Evolutionary conservation across 1,284 basidiomycete genomes (phyloP), one percentile per base, ranked within the genome.

Genomic region (Malassezia equina): DNA sequence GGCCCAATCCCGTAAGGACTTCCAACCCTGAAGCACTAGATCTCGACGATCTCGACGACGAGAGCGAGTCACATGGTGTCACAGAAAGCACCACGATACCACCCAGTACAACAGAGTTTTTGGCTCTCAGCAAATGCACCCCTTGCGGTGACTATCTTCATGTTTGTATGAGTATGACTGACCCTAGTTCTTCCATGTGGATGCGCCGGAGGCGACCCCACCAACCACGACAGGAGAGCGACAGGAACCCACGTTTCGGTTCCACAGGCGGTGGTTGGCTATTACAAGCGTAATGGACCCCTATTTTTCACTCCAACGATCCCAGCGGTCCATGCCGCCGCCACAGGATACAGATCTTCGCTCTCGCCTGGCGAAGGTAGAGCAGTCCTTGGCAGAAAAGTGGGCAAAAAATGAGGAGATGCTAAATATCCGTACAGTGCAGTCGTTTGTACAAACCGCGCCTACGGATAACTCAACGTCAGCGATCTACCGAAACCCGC

Each of bases 51-150:
- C 60, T 66, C 41, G 41, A 39, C 29, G 55, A 63, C n/a, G 60
- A 59, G 15, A 19, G 17, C 12, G 29, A 31, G 4, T 15, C 28
- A 2, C 9, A 29, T 9, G 21, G 6, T 8, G 7, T n/a, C 1
- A 5, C 58, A 36, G 12, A 59, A 23, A 15, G 58, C 53, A 8
- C 53, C 57, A 28, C n/a, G n/a, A 2, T n/a, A 6, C 9, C 33
- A 17, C 15, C 31, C 11, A 24, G 9, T 8, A 9, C 23, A 28
- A 96, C 93, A 0, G 81, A 80, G 48, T 98, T 98, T 75, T 77
- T 98, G 11, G 90, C 93, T 1, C 78, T 98, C 3, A 90, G 94
- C 77, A 96, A 98, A 75, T 95, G 90, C 66, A 80, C 90, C 0
- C 84, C 85, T 0, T 80, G 79, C 9, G 81, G 86, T 45, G 81